Base-by-base conservation (phyloP, 2,329 filamentous ascomycete genomes). In the Cephalotrichum gorgonifer region DNA sequence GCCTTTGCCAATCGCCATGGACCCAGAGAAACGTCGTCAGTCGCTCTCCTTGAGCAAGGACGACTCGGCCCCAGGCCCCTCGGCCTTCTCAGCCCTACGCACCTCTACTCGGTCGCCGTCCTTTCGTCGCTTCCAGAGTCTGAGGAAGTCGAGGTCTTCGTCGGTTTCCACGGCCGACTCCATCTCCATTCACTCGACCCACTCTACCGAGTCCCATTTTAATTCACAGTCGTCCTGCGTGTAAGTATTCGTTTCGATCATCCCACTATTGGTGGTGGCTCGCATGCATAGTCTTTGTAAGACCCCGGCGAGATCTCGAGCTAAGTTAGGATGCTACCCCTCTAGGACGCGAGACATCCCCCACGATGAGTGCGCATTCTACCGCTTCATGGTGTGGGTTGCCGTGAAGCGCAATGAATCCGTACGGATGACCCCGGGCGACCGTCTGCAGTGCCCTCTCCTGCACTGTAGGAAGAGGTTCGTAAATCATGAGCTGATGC, bases 341-440 rank as follows among this genome's bases (percentile, higher is more conserved):
- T 22, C 35, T 45, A 51, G 49, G 55, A 56, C 51, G 55, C 51
- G 46, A 12, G 35, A 48, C 54, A 69, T 67, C 22, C 61, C 66
- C 11, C 64, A 62, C 27, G 68, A 75, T 51, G 72, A 76, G 55
- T 78, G 75, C 56, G 71, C 71, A 20, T 65, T 73, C 42, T 68
- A 78, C 55, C 65, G 71, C 50, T 79, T 79, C 60, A 71, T 79
- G 54, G 72, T 75, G 47, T 79, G 76, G 75, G 71, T 69, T 30
- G 76, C 75, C 43, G 66, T 77, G 53, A 72, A 74, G 58, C 73
- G 75, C 55, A 79, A 78, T 60, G 66, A 63, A 27, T 75, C 67
- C 48, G 53, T 60, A 39, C 68, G 65, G 48, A 74, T 77, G 66
- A 69, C 67, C 8, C 57, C 64, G 23, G 67, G 66, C 55, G 71